Base-by-base conservation (phyloP, 352 stramenopile genomes). In the Phytophthora melonis region DNA sequence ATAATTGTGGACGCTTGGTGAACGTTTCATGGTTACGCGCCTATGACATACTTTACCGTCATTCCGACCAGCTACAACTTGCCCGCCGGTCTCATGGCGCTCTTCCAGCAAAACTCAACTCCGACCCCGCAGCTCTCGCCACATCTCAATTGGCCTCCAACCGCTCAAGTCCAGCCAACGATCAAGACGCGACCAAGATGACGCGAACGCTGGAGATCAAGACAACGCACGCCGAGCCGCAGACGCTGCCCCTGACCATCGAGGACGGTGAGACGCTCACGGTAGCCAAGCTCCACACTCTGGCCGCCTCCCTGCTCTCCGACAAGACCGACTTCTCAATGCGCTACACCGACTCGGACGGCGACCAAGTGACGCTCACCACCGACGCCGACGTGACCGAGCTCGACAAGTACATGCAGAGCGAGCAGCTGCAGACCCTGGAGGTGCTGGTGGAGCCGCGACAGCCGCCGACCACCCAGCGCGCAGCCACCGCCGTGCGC, bases 311-410 rank as follows among this genome's bases (percentile, higher is more conserved):
- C 25, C 43, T 57, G 39, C 43, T 57, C 10, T 30, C 82, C 18
- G 71, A 78, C 27, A 30, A 49, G 19, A 19, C 10, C 34, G 34
- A 57, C n/a, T 49, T 57, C 36, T 47, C 45, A 11, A 25, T 85
- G 6, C 80, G 73, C 56, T 89, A 89, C 63, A 71, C 75, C 41
- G 82, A 89, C 69, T 80, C 72, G 58, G 82, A 87, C 52, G 79
- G 82, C 32, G 82, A 89, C 63, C 21, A 75, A 14, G 79, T 89
- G 34, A 86, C 82, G 69, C 77, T 89, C 39, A 73, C 66, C 1
- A 82, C 74, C 65, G 77, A 86, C 53, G 71, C 77, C 23, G 82
- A 89, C 63, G 43, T 89, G 19, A 70, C 77, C 39, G 82, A 87
- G 54, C 55, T 78, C 43, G 25, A 77, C n/a, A 59, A 73, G 47